phyloP scores from a whole-genome alignment of 108 stramenopile species.

The Licmophora abbreviata region DNA sequence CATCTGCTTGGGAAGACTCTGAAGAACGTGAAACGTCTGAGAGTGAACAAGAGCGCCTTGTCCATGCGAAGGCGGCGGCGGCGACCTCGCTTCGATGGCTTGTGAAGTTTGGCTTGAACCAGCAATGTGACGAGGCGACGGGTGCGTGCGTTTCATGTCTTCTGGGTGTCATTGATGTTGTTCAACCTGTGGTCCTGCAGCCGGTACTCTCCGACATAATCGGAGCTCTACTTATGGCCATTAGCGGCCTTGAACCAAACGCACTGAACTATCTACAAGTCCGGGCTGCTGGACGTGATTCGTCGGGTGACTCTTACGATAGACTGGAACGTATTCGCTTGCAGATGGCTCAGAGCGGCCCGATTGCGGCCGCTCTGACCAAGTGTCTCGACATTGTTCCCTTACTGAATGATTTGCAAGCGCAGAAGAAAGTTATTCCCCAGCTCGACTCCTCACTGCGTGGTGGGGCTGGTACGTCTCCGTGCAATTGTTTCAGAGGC shows the following conservation, averaged over 20 bases:
- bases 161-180: slow-evolving; percentile 61
- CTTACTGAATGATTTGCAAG: slow-evolving; percentile 19
- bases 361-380: slow-evolving; percentile 58
- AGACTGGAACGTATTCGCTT: slow-evolving; percentile 57
- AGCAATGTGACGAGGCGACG: slow-evolving; percentile 68
- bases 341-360: slow-evolving; percentile 62
- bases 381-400: slow-evolving; percentile 74
- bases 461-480: slow-evolving; percentile 6
- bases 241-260: slow-evolving; percentile 76
- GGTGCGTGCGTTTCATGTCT: slow-evolving; percentile 67
- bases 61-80: slow-evolving; percentile 52
- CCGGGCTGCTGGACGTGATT: slow-evolving; percentile 47
- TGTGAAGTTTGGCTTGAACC: slow-evolving; percentile 65
- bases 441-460: slow-evolving; percentile 40
- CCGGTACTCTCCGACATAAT: slow-evolving; percentile 73
- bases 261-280: slow-evolving; percentile 78
- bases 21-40: slow-evolving; percentile 19
- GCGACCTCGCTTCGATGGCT: slow-evolving; percentile 70
- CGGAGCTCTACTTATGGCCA: slow-evolving; percentile 60
- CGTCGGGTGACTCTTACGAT: slow-evolving; percentile 41
- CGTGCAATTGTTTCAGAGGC: too few species aligned
- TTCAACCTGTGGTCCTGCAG: slow-evolving; percentile 51
- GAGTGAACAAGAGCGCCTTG: slow-evolving; percentile 11
- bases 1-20: slow-evolving; percentile 7
- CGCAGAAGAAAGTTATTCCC: slow-evolving; percentile 55